Evolutionary conservation across 1,139 yeast genomes (phyloP), one percentile per base, ranked within the genome.

Genomic region (Geotrichum europaeum): DNA sequence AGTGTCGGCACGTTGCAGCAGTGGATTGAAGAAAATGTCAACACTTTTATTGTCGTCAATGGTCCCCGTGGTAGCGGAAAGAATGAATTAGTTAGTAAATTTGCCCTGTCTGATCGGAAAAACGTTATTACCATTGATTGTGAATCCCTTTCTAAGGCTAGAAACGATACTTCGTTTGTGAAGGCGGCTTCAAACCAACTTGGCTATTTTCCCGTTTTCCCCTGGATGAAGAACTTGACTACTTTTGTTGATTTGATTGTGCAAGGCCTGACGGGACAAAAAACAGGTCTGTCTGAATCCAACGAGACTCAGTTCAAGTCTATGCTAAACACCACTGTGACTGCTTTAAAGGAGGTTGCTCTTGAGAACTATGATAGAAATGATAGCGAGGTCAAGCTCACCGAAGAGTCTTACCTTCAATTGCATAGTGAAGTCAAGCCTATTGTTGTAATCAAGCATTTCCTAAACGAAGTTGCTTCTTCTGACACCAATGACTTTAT

Each of bases 51-150:
- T 47, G 84, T 94, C 2, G 86, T 94, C 1, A 84, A 86, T 65
- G 99, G 99, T 3, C 99, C 99, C 2, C 82, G 90, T 66, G 99
- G 99, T 6, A 85, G 96, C 28, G 99, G 99, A 18, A 94, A 94
- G 68, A 83, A 85, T 64, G 95, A 87, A 63, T 78, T 94, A 64
- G 91, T 94, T 3, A 77, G 85, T 70, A 85, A 86, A 57, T 84
- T 86, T 69, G 86, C 89, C 1, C 77, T 90, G 55, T 76, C 78
- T 52, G 82, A 76, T 43, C 79, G 86, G 57, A 75, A 78, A 22
- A 85, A 86, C 65, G 81, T 89, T 4, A 77, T 94, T 55, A 80
- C 83, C 59, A 72, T 94, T 57, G 96, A 94, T 73, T 92, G 97
- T 77, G 96, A 89, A 61, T 77, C 78, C 51, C 75, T 94, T 61